phyloP scores from a whole-genome alignment of 768 basidiomycete genomes.

The Lentinula lateritia region DNA sequence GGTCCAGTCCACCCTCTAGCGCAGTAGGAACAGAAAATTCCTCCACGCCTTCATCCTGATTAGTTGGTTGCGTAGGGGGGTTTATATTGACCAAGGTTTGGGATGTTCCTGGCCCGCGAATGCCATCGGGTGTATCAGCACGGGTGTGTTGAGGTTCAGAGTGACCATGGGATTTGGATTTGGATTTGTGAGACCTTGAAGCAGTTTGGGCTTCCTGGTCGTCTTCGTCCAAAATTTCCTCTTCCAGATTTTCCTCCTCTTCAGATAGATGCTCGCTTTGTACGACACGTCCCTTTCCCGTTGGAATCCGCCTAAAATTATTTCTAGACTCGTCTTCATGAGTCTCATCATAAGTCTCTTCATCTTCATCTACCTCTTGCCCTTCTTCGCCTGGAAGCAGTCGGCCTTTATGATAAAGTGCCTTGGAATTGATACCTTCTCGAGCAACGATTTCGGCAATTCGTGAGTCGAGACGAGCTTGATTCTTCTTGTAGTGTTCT shows the following conservation, averaged over 20 bases:
- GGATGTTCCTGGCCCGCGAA: background rate
- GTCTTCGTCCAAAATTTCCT: background rate
- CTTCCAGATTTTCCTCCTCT: background rate
- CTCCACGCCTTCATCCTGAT: background rate
- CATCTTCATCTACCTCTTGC: background rate
- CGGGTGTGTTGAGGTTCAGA: background rate
- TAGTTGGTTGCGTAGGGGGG: background rate
- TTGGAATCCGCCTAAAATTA: background rate
- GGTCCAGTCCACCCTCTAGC: background rate
- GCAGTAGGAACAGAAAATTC: background rate
- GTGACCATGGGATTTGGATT: background rate
- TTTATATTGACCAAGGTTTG: background rate
- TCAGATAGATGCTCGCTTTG: background rate
- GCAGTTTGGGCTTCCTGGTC: background rate
- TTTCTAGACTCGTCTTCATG: background rate
- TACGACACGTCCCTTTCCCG: background rate
- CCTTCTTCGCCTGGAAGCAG: conserved; percentile 9
- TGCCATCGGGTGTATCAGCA: background rate
- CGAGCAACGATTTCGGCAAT: conserved; percentile 24
- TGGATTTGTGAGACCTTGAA: background rate
- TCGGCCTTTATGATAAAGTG: conserved; percentile 21
- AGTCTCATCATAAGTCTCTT: background rate
- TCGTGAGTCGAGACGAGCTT: conserved; percentile 22
- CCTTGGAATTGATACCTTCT: conserved; percentile 15
- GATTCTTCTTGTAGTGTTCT: conserved; percentile 38